Evolutionary conservation across 345 rosid genomes (phyloP), one percentile per base, ranked within the genome.

Genomic region (Combretum micranthum): DNA sequence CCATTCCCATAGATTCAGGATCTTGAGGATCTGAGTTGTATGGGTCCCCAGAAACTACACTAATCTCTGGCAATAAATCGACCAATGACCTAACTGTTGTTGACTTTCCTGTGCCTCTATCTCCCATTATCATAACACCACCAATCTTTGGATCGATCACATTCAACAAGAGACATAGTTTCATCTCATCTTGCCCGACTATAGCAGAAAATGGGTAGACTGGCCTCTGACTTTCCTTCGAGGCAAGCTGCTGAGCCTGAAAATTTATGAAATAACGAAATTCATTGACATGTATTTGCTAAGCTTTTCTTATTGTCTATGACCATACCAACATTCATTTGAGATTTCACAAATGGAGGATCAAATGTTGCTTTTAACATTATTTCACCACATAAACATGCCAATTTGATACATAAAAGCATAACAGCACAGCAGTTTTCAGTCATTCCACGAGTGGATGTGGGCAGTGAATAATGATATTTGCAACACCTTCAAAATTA

Each of bases 111-210:
- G 96, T 87, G 59, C 97, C 97, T 69, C 97, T 84, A 65, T 90
- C 96, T 25, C 94, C 97, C 97, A 90, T 90, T 47, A 90, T 87
- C 96, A 90, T 87, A 52, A 90, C 96, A 50, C 94, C 97, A 13
- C 98, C 96, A 63, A 88, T 88, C 86, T 86, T 86, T 23, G 97
- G 97, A 72, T 93, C 98, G 23, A 88, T 93, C 66, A 93, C 99
- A 61, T 88, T 87, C 42, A 91, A 66, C 60, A 93, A 47, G 61
- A 93, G 97, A 68, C 99, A 93, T 12, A 91, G 65, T 64, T 88
- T 91, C 98, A 91, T 88, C 85, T 91, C 98, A 59, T 91, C 98
- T 69, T 91, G 95, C 62, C 98, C 98, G 37, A 91, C 98, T 52
- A 91, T 85, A 45, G 98, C 98, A 13, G 95, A 83, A 63, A 91